Base-by-base conservation (phyloP, 139 green algal species). In the Chlamydomonas urium region DNA sequence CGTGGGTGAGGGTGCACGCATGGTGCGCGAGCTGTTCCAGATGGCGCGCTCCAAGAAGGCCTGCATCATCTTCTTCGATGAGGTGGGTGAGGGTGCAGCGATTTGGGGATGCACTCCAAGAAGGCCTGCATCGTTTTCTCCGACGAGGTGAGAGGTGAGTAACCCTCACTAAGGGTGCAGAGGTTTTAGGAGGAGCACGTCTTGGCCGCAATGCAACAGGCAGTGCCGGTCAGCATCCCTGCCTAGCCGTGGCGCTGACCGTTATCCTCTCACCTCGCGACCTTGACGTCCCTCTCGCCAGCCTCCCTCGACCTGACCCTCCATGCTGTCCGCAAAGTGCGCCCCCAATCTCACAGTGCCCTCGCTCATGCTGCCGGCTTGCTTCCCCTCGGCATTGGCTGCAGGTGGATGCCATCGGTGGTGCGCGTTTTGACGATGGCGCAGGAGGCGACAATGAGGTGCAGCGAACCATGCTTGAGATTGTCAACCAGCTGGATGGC, bases 401-500 rank as follows among this genome's bases (percentile, higher is more conserved):
- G n/a, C n/a, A n/a, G 87, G 86, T 97, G 34, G 94, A 98, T 75
- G 95, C 95, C 53, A 99, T 99, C 60, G 95, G 95, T 31, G 95
- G 95, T 31, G 95, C 94, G 21, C 91, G 95, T 38, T 96, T 96
- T 75, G 94, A 98, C 66, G 94, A 99, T 73, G 89, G 90, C 26
- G 91, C 90, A 6, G 94, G 94, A 24, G 95, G 95, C 33, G 95
- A 99, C 87, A 99, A 98, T 84, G 95, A 99, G 85, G 95, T 99
- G 81, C 95, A 99, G 86, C 88, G 95, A 35, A 99, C 95, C 5
- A 99, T 99, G 95, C 85, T 99, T 58, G 95, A 99, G 84, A 99
- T 99, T 42, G 94, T 99, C 4, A 99, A 99, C 83, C 96, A 99
- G 90, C 89, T 99, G 29, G 71, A 78, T 35, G 94, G 96, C 32